Conservation (phyloP, 2,329 filamentous ascomycete species). For the Ascochyta lentis region DNA sequence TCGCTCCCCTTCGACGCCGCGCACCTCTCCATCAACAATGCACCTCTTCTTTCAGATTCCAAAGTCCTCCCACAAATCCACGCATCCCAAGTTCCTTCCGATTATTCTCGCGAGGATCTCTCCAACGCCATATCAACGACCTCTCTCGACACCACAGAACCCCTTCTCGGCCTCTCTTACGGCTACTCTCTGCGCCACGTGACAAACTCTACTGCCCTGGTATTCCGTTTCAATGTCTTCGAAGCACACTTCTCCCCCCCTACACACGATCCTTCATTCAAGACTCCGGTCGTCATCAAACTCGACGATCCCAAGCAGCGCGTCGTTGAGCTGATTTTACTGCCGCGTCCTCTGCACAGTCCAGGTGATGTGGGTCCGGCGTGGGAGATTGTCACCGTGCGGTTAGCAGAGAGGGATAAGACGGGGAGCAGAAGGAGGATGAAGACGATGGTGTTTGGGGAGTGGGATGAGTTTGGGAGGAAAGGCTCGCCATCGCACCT, state of each 20-base stretch:
- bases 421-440: not conserved
- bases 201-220: conserved; percentile 22
- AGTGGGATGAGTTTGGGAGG: conserved; percentile 39
- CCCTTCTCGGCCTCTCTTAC: conserved; percentile 41
- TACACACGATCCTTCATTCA: not conserved
- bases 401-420: conserved; percentile 20
- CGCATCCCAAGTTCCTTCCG: conserved; percentile 38
- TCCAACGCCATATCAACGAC: conserved; percentile 18
- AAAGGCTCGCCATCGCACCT: conserved; percentile 38
- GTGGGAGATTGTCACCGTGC: conserved; percentile 36
- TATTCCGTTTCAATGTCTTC: conserved; percentile 42
- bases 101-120: conserved; percentile 17
- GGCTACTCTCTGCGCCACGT: conserved; percentile 31
- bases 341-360: conserved; percentile 34
- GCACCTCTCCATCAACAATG: conserved; percentile 37
- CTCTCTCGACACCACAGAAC: conserved; percentile 25
- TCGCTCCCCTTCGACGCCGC: conserved; percentile 37
- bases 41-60: conserved; percentile 25
- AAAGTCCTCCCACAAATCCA: conserved; percentile 34
- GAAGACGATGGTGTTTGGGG: conserved; percentile 35
- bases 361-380: conserved; percentile 24
- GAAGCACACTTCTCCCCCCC: conserved; percentile 30
- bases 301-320: conserved; percentile 31
- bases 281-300: conserved; percentile 16
- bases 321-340: conserved; percentile 37